phyloP scores from a whole-genome alignment of 2,329 filamentous ascomycete genomes.

The Aspergillus cejpii region DNA sequence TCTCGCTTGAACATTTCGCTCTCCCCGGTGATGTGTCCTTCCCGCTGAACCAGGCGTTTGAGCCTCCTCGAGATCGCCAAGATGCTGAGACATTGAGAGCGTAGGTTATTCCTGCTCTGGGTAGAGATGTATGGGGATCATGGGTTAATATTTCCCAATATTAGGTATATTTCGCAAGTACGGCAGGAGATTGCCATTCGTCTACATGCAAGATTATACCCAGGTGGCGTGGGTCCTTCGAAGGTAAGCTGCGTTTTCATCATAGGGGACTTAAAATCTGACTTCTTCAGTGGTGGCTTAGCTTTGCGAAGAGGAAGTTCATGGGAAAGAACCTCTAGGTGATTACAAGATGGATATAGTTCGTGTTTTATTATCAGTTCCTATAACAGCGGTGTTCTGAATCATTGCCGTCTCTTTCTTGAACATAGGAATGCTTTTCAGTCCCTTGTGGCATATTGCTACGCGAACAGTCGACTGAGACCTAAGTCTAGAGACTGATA shows the following conservation, averaged over 20 bases:
- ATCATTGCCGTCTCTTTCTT: background rate
- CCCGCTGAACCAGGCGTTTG: slow-evolving; percentile 94
- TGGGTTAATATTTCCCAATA: slow-evolving; percentile 2
- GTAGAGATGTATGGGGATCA: background rate
- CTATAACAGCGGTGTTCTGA: background rate
- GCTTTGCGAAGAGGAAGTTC: slow-evolving; percentile 98
- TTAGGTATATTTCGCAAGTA: slow-evolving; percentile 68
- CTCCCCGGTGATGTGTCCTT: slow-evolving; percentile 90
- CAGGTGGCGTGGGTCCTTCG: slow-evolving; percentile 62
- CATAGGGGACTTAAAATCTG: background rate
- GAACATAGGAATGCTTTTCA: background rate
- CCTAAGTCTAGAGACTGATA: background rate
- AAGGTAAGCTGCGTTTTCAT: slow-evolving; percentile 43
- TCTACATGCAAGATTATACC: slow-evolving; percentile 79
- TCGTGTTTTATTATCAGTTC: slow-evolving; percentile 9
- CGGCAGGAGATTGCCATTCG: slow-evolving; percentile 81
- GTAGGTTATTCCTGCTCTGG: slow-evolving; percentile 46
- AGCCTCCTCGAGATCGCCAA: slow-evolving; percentile 76
- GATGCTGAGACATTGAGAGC: slow-evolving; percentile 82
- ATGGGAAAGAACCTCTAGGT: slow-evolving; percentile 84
- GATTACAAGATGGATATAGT: slow-evolving; percentile 17
- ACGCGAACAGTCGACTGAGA: background rate
- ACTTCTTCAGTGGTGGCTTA: slow-evolving; percentile 83
- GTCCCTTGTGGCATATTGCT: background rate
- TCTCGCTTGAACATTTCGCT: slow-evolving; percentile 90